phyloP scores from a whole-genome alignment of 1,284 basidiomycete species.

The Exobasidium cylindrosporum region DNA sequence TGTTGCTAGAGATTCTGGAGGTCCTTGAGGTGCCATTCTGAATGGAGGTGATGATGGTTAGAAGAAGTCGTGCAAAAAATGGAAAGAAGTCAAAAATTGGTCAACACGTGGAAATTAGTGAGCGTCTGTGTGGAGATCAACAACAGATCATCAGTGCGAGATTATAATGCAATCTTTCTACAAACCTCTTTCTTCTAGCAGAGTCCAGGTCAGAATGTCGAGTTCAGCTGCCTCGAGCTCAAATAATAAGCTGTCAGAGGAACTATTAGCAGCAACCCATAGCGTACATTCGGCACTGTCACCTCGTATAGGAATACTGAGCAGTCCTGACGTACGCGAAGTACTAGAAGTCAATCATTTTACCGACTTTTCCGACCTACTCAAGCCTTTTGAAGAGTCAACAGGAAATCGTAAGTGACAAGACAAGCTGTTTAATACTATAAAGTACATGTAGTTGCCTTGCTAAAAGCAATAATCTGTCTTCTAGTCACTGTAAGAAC shows the following conservation, averaged over 20 bases:
- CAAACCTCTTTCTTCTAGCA: no score
- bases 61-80: no score
- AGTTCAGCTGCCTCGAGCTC: neutral
- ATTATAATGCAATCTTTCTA: no score
- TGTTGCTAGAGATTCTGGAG: neutral
- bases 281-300: slow-evolving; percentile 40
- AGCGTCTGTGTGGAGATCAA: no score
- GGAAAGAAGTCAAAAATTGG: no score
- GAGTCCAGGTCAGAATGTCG: neutral
- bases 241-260: neutral
- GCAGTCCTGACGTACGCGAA: slow-evolving; percentile 39
- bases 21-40: slow-evolving; percentile 7
- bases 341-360: slow-evolving; percentile 31
- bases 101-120: no score
- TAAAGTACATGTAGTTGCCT: slow-evolving; percentile 1
- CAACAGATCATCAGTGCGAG: no score
- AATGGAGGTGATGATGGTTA: no score
- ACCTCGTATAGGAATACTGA: slow-evolving; percentile 46
- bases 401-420: slow-evolving; percentile 24
- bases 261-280: neutral
- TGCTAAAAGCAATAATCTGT: no score
- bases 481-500: slow-evolving; percentile 42
- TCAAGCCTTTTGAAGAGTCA: slow-evolving; percentile 45
- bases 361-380: slow-evolving; percentile 33
- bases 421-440: neutral